phyloP scores from a whole-genome alignment of 805 yeast genomes.

The Vanderwaltozyma yarrowii region DNA sequence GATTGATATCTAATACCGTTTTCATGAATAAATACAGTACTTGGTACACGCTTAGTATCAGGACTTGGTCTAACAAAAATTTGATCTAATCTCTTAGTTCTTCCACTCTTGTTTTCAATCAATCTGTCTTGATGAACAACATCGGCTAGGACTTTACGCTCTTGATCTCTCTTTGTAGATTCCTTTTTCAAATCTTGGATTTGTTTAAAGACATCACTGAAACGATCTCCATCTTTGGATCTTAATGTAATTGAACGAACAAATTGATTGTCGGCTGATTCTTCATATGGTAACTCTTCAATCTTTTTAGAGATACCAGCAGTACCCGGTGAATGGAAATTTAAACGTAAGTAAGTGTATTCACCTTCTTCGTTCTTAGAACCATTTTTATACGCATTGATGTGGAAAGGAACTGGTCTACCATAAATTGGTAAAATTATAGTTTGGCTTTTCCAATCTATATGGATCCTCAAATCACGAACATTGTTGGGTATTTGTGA shows the following conservation, averaged over 20 bases:
- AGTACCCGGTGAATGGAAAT: slow-evolving; percentile 87
- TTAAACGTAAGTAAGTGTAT: slow-evolving; percentile 78
- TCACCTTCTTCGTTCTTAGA: slow-evolving; percentile 96
- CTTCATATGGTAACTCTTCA: slow-evolving; percentile 85
- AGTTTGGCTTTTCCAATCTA: slow-evolving; percentile 81
- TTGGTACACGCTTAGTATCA: slow-evolving; percentile 92
- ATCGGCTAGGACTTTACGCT: slow-evolving; percentile 84
- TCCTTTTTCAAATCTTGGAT: slow-evolving; percentile 89
- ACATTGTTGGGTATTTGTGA: slow-evolving; percentile 81
- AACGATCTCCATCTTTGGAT: slow-evolving; percentile 82
- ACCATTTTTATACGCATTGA: slow-evolving; percentile 87
- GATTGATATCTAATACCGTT: slow-evolving; percentile 94
- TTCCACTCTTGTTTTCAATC: slow-evolving; percentile 68
- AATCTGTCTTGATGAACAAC: slow-evolving; percentile 87
- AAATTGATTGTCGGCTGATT: slow-evolving; percentile 75
- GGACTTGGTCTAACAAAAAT: slow-evolving; percentile 93
- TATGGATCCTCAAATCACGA: slow-evolving; percentile 74
- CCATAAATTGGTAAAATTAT: slow-evolving; percentile 87
- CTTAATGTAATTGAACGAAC: slow-evolving; percentile 79
- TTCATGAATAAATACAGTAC: slow-evolving; percentile 82
- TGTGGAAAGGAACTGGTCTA: slow-evolving; percentile 96
- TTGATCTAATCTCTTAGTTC: slow-evolving; percentile 79
- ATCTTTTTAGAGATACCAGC: slow-evolving; percentile 56
- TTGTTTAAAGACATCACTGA: slow-evolving; percentile 80
- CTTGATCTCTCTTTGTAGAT: slow-evolving; percentile 81